Evolutionary conservation across 768 basidiomycete genomes (phyloP).

Genomic region (Trametes cingulata): DNA sequence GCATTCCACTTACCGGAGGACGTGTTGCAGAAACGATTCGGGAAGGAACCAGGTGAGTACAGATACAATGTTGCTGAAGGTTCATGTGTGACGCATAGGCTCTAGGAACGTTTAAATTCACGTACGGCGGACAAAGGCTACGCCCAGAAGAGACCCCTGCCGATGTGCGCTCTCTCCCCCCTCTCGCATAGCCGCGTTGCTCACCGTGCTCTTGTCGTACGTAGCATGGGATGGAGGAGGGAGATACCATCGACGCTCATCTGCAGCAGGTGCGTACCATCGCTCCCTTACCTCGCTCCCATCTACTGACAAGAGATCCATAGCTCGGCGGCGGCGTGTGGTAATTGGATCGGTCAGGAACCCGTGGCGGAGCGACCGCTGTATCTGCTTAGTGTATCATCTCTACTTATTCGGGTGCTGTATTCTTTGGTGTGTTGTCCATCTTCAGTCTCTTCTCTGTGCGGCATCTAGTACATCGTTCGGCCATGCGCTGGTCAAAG

Average conservation of each 20-base stretch:
- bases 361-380: neutral
- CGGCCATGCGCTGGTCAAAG: too few species aligned
- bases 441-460: neutral
- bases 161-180: constrained; percentile 39
- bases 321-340: constrained; percentile 15
- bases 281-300: neutral
- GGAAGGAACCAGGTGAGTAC: constrained; percentile 52
- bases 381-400: constrained; percentile 7
- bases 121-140: constrained; percentile 54
- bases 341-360: neutral
- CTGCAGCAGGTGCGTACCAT: constrained; percentile 53
- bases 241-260: constrained; percentile 61
- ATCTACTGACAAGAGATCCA: too few species aligned
- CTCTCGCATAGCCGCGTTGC: neutral
- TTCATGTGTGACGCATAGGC: neutral
- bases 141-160: constrained; percentile 52
- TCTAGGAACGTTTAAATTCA: constrained; percentile 65
- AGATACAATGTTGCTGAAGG: neutral
- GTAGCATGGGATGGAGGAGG: constrained; percentile 61
- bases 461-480: too few species aligned
- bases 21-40: constrained; percentile 52
- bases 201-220: neutral
- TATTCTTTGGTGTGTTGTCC: constrained; percentile 1
- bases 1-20: neutral
- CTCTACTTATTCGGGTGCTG: neutral